A percentile compares a stretch with the other conserved stretches of the same genome.
These are phyloP conservation scores for Cantharellus anzutake DNA, from an alignment of 768 basidiomycete species.

Conservation along the genomic window DNA sequence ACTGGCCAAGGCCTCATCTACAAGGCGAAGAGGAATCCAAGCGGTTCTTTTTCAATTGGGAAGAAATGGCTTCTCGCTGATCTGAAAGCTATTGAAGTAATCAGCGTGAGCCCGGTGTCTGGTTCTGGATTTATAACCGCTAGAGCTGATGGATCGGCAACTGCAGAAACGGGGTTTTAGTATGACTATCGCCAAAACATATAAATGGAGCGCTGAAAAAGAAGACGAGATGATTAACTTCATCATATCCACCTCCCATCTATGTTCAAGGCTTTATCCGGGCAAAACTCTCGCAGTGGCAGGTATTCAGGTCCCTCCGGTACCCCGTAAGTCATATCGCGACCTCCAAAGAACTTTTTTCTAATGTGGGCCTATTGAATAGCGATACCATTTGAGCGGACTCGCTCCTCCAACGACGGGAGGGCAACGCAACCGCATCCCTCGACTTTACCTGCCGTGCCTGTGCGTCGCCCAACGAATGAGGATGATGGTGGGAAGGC, in stretches of 20 bases:
- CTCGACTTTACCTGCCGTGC: no score
- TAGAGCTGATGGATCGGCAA: slow-evolving; percentile 3
- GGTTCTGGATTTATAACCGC: not conserved
- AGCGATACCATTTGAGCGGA: no score
- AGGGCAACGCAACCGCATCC: no score
- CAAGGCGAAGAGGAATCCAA: slow-evolving; percentile 92
- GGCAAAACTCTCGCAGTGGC: slow-evolving; percentile 16
- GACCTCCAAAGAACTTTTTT: no score
- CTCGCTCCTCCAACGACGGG: no score
- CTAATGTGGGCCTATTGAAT: no score
- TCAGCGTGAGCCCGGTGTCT: slow-evolving; percentile 35
- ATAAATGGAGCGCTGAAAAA: slow-evolving; percentile 76
- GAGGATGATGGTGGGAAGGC: no score
- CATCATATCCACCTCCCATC: slow-evolving; percentile 40
- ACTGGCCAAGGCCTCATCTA: slow-evolving; percentile 60
- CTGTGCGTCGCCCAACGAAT: no score
- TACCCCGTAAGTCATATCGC: not conserved
- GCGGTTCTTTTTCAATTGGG: slow-evolving; percentile 87
- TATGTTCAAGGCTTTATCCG: slow-evolving; percentile 17
- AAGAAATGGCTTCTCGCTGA: slow-evolving; percentile 88
- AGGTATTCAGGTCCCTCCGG: slow-evolving; percentile 7
- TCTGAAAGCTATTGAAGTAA: slow-evolving; percentile 58
- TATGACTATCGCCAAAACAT: slow-evolving; percentile 74
- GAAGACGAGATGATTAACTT: slow-evolving; percentile 49
- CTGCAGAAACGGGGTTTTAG: slow-evolving; percentile 46